Evolutionary conservation across 2,329 filamentous ascomycete species (phyloP), one percentile per base, ranked within the genome.

Genomic region (Colletotrichum euphorbiae): DNA sequence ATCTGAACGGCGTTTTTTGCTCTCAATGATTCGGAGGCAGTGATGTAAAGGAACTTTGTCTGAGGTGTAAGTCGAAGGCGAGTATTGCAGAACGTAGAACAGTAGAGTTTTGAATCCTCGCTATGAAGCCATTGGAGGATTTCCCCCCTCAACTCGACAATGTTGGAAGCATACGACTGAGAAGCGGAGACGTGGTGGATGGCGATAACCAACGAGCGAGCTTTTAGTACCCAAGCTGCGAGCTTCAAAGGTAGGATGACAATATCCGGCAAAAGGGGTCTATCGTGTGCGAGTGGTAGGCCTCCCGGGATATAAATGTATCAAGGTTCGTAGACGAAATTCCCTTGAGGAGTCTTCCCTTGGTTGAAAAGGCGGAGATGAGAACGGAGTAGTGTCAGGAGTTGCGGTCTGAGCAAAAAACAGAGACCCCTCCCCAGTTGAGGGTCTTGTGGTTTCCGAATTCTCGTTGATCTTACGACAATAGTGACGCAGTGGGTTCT

Each of bases 141-240:
- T 68, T 48, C 55, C 54, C 46, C 33, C 46, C 48, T 64, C 61
- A 43, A 51, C 62, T 65, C 46, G 45, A 51, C 36, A 36, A 43
- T 6, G 24, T 38, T 54, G 38, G 12, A 51, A n/a, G 50, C 21
- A 38, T 7, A 9, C 17, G 13, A 24, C 33, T 21, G 45, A 42
- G 42, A n/a, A 28, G 17, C 21, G 12, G 13, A 24, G 48, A 48
- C 13, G 48, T 50, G 46, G 21, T 51, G 52, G 51, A 19, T 19
- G 42, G 43, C 52, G 52, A 31, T 43, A 43, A n/a, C 64, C 59
- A 28, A 63, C 51, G 59, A 67, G 51, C 64, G 64, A 67, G 65
- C 65, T 68, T 65, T 65, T 65, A 55, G 61, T 15, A 65, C 42
- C 65, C 61, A 65, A 68, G 65, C 65, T 65, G 46, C 60, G 45